These are phyloP conservation scores for Suillus occidentalis DNA, from an alignment of 768 basidiomycete species.

Conservation along the genomic window DNA sequence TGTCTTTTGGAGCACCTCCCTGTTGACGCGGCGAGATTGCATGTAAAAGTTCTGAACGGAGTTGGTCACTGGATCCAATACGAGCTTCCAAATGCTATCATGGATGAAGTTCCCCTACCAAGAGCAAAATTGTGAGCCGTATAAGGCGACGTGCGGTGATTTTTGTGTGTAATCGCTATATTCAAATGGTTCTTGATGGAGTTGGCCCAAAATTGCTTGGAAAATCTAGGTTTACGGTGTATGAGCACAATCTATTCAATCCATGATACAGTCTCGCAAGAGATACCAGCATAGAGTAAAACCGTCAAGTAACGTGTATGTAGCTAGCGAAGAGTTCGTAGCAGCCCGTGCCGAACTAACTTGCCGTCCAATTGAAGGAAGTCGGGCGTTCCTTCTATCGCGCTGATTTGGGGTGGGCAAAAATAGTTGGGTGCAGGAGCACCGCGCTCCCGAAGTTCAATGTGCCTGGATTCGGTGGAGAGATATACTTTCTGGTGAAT, in stretches of 20 bases:
- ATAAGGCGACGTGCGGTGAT: too few relatives aligned
- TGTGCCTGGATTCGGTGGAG: too few relatives aligned
- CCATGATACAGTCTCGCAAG: background rate
- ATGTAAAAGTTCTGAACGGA: slow-evolving; percentile 9
- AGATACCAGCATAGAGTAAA: background rate
- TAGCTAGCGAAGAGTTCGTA: background rate
- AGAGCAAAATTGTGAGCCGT: background rate
- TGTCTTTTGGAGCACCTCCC: slow-evolving; percentile 3
- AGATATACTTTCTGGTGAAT: too few relatives aligned
- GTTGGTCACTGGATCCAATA: slow-evolving; percentile 21
- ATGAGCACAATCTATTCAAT: background rate
- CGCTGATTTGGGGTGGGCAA: background rate
- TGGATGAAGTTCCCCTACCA: slow-evolving; percentile 6
- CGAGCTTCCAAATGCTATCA: slow-evolving; percentile 13
- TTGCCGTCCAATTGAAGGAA: background rate
- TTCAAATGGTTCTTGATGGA: background rate
- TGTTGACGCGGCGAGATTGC: slow-evolving; percentile 6
- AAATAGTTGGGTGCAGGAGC: background rate
- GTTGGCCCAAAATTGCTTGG: background rate
- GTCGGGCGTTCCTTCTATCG: background rate
- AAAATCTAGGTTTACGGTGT: background rate
- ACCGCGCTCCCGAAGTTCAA: background rate
- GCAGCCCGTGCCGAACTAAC: background rate
- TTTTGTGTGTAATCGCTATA: background rate
- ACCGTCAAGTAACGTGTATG: background rate